Percentiles rank a stretch among this genome's conserved stretches.
Conservation (phyloP, 345 rosid genomes). For the Combretum micranthum region DNA sequence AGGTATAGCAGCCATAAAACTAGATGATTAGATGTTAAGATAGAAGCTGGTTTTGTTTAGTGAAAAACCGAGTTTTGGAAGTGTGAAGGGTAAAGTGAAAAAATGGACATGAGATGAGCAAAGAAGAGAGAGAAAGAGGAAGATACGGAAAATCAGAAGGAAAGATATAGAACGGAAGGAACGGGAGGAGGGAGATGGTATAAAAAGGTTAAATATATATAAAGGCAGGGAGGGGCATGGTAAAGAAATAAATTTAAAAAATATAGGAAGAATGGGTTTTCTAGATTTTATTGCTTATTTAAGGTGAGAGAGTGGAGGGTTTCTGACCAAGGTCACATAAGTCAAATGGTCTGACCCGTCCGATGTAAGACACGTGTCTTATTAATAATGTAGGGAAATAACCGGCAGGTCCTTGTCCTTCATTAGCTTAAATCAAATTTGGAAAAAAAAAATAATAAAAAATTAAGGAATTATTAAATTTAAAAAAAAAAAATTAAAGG, state of each 20-base stretch:
- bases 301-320: conserved; percentile 10
- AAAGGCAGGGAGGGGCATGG: conserved; percentile 7
- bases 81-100: conserved; percentile 18
- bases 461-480: too few species aligned
- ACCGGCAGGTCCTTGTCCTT: conserved; percentile 46
- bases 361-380: conserved; percentile 49
- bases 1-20: conserved; percentile 43
- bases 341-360: conserved; percentile 45
- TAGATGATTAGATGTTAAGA: conserved; percentile 12
- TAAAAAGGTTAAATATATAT: conserved; percentile 32
- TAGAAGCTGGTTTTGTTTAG: background rate
- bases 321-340: conserved; percentile 38
- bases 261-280: background rate
- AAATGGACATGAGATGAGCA: conserved; percentile 7
- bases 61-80: background rate
- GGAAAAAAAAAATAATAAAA: too few species aligned
- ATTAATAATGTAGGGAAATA: conserved; percentile 44
- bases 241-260: background rate
- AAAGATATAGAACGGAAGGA: background rate
- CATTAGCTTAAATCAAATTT: background rate
- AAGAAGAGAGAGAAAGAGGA: conserved; percentile 15
- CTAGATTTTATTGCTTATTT: background rate
- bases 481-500: too few species aligned
- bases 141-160: conserved; percentile 16
- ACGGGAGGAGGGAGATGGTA: background rate